A percentile compares a stretch with the other conserved stretches of the same genome.
These are phyloP conservation scores for Margaritispora aquatica DNA, from an alignment of 495 filamentous ascomycete genomes.

Conservation along the genomic window DNA sequence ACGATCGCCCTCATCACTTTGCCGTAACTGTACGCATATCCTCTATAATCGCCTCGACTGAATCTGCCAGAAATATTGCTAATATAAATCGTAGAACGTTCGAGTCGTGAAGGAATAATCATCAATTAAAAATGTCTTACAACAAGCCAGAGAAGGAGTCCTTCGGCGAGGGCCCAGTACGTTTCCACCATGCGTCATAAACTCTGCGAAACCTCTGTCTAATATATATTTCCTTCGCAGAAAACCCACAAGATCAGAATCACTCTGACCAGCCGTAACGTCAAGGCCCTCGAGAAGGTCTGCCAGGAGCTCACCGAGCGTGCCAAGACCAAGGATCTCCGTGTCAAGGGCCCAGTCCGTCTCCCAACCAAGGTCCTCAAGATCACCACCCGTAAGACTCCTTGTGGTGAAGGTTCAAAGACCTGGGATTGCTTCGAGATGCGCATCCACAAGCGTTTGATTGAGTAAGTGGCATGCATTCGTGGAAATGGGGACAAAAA, in stretches of 20 bases:
- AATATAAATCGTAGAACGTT: too few relatives aligned
- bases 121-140: slow-evolving; percentile 68
- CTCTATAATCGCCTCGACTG: too few relatives aligned
- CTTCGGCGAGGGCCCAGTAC: slow-evolving; percentile 75
- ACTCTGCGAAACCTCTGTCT: not conserved
- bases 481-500: not conserved
- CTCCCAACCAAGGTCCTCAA: slow-evolving; percentile 96
- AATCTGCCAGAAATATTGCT: too few relatives aligned
- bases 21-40: slow-evolving; percentile 70
- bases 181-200: slow-evolving; percentile 20
- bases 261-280: slow-evolving; percentile 91
- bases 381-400: slow-evolving; percentile 93
- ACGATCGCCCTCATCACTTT: slow-evolving; percentile 67
- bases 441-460: slow-evolving; percentile 98
- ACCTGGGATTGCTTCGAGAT: slow-evolving; percentile 99
- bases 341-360: slow-evolving; percentile 97
- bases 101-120: slow-evolving; percentile 57
- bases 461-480: slow-evolving; percentile 56
- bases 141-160: slow-evolving; percentile 94
- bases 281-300: slow-evolving; percentile 94
- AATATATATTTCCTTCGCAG: slow-evolving; percentile 32
- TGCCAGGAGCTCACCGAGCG: slow-evolving; percentile 97
- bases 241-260: slow-evolving; percentile 99
- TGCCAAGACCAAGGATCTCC: slow-evolving; percentile 96
- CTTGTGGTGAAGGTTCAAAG: slow-evolving; percentile 99